phyloP scores from a whole-genome alignment of 2,329 filamentous ascomycete species.

The Aspergillus vadensis region DNA sequence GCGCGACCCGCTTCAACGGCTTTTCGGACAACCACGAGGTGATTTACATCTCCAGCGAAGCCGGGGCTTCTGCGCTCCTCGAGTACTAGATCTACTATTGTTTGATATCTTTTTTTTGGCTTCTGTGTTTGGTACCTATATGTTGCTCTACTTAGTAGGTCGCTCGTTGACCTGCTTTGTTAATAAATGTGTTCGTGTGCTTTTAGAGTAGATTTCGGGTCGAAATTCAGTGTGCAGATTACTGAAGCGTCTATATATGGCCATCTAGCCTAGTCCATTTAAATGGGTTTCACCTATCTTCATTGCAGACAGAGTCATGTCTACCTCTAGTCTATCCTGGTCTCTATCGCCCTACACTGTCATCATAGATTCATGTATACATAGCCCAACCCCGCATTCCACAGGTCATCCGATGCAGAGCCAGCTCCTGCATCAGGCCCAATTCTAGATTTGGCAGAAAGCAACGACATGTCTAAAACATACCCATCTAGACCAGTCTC shows the following conservation, averaged over 20 bases:
- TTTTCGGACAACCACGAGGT: conserved; percentile 91
- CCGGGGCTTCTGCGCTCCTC: conserved; percentile 76
- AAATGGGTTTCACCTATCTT: conserved; percentile 5
- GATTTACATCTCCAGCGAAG: conserved; percentile 93
- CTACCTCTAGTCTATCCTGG: not conserved
- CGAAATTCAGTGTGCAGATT: not conserved
- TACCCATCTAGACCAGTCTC: conserved; percentile 32
- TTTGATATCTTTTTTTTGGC: conserved; percentile 12
- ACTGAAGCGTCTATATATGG: not conserved
- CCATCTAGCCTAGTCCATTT: not conserved
- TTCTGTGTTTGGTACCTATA: conserved; percentile 1
- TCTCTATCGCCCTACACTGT: not conserved
- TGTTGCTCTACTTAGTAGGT: not conserved
- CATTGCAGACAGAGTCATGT: not conserved
- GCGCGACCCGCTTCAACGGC: conserved; percentile 95
- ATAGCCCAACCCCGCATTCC: not conserved
- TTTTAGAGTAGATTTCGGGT: conserved; percentile 11
- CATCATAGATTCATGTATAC: not conserved
- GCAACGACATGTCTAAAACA: not conserved
- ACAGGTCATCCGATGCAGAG: not conserved
- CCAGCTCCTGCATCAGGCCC: not conserved
- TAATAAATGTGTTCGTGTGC: conserved; percentile 5
- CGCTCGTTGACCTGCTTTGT: not conserved
- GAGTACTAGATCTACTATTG: conserved; percentile 39
- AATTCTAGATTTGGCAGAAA: not conserved